Evolutionary conservation across 2,329 filamentous ascomycete species (phyloP).

Genomic region (Esteya vermicola): DNA sequence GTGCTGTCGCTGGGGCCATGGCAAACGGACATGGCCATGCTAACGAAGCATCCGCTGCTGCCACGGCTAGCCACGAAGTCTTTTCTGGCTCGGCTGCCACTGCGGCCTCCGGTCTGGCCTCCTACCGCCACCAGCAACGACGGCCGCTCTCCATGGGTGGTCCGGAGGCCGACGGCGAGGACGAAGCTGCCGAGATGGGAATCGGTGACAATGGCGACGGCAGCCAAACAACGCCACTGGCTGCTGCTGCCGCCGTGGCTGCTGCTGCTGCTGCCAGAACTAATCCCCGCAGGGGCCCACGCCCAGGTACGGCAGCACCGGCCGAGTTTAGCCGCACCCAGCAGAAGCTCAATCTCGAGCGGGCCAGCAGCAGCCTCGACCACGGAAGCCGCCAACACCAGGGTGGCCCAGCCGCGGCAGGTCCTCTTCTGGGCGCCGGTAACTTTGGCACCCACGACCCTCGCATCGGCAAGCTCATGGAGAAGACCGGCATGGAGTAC

Average conservation of each 20-base stretch:
- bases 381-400: conserved; percentile 32
- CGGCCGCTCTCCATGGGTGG: conserved; percentile 29
- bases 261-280: neutral
- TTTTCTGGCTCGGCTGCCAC: conserved; percentile 10
- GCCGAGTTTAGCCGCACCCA: conserved; percentile 53
- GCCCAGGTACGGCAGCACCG: conserved; percentile 15
- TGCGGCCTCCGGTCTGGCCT: neutral
- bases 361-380: conserved; percentile 59
- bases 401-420: conserved; percentile 16
- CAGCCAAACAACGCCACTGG: too few species aligned
- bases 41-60: too few species aligned
- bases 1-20: conserved; percentile 14
- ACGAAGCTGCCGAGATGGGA: neutral
- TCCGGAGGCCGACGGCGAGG: conserved; percentile 1
- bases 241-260: too few species aligned
- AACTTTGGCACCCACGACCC: conserved; percentile 49
- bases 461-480: conserved; percentile 48
- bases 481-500: conserved; percentile 59
- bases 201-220: too few species aligned
- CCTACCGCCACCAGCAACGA: conserved; percentile 6
- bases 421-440: conserved; percentile 34
- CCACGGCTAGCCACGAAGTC: too few species aligned
- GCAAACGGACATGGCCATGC: too few species aligned
- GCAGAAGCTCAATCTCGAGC: conserved; percentile 62
- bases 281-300: conserved; percentile 7